Evolutionary conservation across 768 basidiomycete species (phyloP), one percentile per base, ranked within the genome.

Genomic region (Termitomyces heimii): DNA sequence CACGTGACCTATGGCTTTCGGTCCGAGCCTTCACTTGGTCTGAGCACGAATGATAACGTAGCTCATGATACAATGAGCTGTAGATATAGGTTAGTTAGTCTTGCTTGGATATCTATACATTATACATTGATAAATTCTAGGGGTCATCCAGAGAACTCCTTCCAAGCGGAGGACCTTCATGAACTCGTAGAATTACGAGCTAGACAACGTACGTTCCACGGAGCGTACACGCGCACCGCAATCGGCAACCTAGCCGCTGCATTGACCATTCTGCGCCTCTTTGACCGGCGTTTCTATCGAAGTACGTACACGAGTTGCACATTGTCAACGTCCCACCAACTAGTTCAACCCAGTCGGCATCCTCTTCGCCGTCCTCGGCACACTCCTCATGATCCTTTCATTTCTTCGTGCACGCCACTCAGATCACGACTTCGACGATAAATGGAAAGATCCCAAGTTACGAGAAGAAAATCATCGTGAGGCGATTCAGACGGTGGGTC

Each of bases 171-270:
- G 18, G 84, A 86, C 61, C 58, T 84, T 32, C 77, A 75, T 52
- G 84, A 86, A 65, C 79, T 86, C 53, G 83, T 83, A 24, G 91
- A 94, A 66, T 70, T 94, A 18, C 80, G 92, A 14, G 92, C 92
- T 0, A 78, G 90, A 29, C 84, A 89, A 62, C 78, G 92, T 42
- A 94, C 92, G 0, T 92, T 92, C 65, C 82, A 92, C 53, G 91
- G 89, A 16, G 89, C 91, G 14, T 93, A 93, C 70, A 79, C 78
- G 39, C 83, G 91, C 28, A 88, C 85, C 0, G 90, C 90, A 0
- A 75, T 94, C 9, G 83, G 83, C 14, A 82, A 83, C 56, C 76
- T 94, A 2, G 86, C 89, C 0, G 91, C 88, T 65, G 79, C 88
- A 1, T 69, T 92, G 54, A 79, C 89, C 0, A 81, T 93, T 53